Conservation (phyloP, 2,329 filamentous ascomycete species). For the Fusarium lyarnte region DNA sequence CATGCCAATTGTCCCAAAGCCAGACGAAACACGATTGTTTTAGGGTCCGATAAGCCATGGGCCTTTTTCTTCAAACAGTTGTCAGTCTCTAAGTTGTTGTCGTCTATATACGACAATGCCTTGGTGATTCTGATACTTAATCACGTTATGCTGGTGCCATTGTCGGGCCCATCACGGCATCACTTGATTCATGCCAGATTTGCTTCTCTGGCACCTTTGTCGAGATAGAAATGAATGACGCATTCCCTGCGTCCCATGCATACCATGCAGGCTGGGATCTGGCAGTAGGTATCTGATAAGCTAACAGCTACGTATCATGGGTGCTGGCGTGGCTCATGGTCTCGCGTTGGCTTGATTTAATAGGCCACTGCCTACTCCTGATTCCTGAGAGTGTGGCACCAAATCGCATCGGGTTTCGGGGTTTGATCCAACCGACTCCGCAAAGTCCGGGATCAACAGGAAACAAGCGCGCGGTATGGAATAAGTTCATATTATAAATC, state of each 20-base stretch:
- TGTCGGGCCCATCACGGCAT: not conserved
- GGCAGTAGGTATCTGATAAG: slow-evolving; percentile 29
- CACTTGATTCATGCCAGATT: not conserved
- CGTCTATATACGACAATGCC: not conserved
- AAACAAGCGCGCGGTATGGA: slow-evolving; percentile 12
- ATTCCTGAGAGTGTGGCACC: not conserved
- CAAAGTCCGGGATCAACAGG: slow-evolving; percentile 25
- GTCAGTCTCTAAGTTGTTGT: slow-evolving; percentile 3
- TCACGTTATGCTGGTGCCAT: slow-evolving; percentile 2
- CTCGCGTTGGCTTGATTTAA: slow-evolving; percentile 3
- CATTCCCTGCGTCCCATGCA: slow-evolving; percentile 14
- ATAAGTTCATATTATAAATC: slow-evolving; percentile 3
- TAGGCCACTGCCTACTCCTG: not conserved
- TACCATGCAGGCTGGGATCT: slow-evolving; percentile 30
- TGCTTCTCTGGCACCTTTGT: not conserved
- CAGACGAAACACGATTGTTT: slow-evolving; percentile 24
- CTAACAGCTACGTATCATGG: slow-evolving; percentile 18
- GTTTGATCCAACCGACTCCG: slow-evolving; percentile 3
- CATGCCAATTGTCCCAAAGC: not conserved
- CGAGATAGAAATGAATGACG: slow-evolving; percentile 33
- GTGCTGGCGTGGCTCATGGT: slow-evolving; percentile 20
- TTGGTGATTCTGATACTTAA: not conserved
- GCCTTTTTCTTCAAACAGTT: not conserved
- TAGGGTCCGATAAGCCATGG: not conserved
- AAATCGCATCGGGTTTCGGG: slow-evolving; percentile 20